phyloP scores from a whole-genome alignment of 2,329 filamentous ascomycete genomes.

The Sphaerulina musiva region DNA sequence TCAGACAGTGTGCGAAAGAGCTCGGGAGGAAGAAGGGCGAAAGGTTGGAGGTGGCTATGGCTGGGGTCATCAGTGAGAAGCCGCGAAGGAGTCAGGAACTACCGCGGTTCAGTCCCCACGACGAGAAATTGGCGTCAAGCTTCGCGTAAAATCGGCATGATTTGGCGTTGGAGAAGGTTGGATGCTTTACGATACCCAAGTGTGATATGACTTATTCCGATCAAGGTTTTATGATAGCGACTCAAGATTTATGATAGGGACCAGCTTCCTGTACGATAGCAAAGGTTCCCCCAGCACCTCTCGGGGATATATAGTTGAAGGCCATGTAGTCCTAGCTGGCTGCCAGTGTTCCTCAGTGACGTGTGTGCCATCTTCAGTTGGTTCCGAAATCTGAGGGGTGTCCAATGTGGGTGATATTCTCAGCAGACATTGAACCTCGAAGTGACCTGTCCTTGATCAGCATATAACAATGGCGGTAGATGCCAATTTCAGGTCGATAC shows the following conservation, averaged over 20 bases:
- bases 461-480: not conserved
- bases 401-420: constrained; percentile 14
- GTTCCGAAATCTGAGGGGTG: constrained; percentile 9
- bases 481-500: too few relatives aligned
- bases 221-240: constrained; percentile 13
- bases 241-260: constrained; percentile 15
- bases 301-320: constrained; percentile 9
- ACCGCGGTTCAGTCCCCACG: not conserved
- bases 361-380: constrained; percentile 10
- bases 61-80: constrained; percentile 1
- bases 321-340: constrained; percentile 7
- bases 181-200: constrained; percentile 12
- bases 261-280: constrained; percentile 12
- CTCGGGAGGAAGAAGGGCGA: constrained; percentile 7
- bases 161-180: not conserved
- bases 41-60: not conserved
- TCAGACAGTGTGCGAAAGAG: constrained; percentile 18
- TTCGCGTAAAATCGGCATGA: constrained; percentile 3
- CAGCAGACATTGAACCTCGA: constrained; percentile 17
- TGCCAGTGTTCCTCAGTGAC: constrained; percentile 19
- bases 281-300: constrained; percentile 13
- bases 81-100: constrained; percentile 12
- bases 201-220: constrained; percentile 1
- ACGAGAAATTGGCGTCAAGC: constrained; percentile 12
- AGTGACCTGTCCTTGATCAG: constrained; percentile 10